These are phyloP conservation scores for Chrysanthemum makinoi DNA, from an alignment of 129 eudicot species.

Conservation along the genomic window DNA sequence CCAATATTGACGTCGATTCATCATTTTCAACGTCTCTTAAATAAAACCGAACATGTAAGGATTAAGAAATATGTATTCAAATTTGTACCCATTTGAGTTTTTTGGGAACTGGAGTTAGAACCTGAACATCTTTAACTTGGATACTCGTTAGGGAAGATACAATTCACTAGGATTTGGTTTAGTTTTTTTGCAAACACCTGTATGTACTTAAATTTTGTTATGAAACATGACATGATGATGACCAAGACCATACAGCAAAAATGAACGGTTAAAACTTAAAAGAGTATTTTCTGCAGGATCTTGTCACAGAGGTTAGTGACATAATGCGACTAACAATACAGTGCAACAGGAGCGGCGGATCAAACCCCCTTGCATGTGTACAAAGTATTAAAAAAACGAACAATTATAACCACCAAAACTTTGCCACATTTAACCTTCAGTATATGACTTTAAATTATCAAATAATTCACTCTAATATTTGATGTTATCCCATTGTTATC, in stretches of 20 bases:
- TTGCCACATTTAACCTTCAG: background rate
- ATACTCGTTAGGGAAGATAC: no score
- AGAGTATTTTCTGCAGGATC: constrained; percentile 40
- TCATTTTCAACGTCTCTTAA: no score
- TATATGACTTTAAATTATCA: background rate
- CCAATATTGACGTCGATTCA: no score
- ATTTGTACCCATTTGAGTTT: no score
- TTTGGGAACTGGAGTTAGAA: no score
- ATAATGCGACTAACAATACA: constrained; percentile 30
- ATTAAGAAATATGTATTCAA: no score
- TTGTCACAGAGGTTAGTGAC: constrained; percentile 50
- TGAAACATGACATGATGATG: background rate
- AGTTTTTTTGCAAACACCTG: no score
- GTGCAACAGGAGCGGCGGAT: constrained; percentile 57
- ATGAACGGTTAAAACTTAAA: background rate
- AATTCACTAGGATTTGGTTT: no score
- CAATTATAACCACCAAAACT: constrained; percentile 5
- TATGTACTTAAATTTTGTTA: no score
- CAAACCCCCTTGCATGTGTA: constrained; percentile 16
- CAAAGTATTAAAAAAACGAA: background rate
- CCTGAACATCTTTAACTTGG: no score
- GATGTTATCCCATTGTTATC: constrained; percentile 4
- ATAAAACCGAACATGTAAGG: no score
- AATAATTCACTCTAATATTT: background rate
- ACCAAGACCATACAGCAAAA: background rate